Evolutionary conservation across 108 stramenopile species (phyloP).

Genomic region (Phaeodactylum tricornutum): DNA sequence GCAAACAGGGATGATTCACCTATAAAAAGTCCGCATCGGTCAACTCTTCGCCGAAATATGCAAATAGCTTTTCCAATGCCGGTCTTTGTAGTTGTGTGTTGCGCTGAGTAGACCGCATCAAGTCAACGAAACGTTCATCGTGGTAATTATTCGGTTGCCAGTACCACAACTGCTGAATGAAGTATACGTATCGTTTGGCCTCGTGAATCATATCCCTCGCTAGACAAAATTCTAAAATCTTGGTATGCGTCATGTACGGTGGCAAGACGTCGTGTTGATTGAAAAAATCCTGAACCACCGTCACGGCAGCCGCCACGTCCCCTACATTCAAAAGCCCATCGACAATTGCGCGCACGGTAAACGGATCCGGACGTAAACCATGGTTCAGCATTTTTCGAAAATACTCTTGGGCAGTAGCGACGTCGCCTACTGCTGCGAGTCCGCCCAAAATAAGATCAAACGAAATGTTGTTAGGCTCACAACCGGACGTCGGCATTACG

Average conservation of each 20-base stretch:
- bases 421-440: constrained; percentile 49
- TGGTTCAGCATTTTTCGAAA: constrained; percentile 43
- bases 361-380: constrained; percentile 36
- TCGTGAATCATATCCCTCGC: constrained; percentile 56
- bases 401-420: constrained; percentile 51
- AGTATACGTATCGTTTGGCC: constrained; percentile 79
- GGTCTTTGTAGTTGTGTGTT: constrained; percentile 64
- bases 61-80: constrained; percentile 63
- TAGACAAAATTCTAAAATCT: constrained; percentile 73
- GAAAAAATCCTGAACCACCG: constrained; percentile 61
- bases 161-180: constrained; percentile 76
- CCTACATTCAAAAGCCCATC: constrained; percentile 67
- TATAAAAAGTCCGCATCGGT: constrained; percentile 67
- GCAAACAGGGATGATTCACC: too few relatives aligned
- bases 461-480: constrained; percentile 49
- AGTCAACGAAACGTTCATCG: constrained; percentile 26
- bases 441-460: constrained; percentile 65
- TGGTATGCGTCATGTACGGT: constrained; percentile 77
- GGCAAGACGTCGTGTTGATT: constrained; percentile 74
- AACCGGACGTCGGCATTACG: constrained; percentile 47
- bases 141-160: constrained; percentile 63
- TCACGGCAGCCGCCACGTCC: constrained; percentile 53
- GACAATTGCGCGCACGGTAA: constrained; percentile 56
- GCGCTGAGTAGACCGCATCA: constrained; percentile 47
- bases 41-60: constrained; percentile 69